A percentile compares a stretch with the other conserved stretches of the same genome.
Conservation (phyloP, 169 alveolate species). For the Theileria orientalis region DNA sequence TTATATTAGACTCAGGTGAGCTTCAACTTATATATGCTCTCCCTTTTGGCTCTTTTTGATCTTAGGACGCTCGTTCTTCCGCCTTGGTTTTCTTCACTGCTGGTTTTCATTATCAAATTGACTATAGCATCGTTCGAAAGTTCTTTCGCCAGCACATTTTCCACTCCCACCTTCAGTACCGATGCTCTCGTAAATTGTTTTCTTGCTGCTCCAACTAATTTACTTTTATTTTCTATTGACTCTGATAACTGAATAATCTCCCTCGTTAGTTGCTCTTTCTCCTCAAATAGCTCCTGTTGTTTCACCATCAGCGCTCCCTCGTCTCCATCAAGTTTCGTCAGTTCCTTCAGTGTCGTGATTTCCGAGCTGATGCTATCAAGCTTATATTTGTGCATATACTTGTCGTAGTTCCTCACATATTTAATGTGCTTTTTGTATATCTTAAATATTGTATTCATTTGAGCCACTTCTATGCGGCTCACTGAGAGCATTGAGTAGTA, state of each 20-base stretch:
- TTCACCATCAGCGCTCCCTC: conserved; percentile 16
- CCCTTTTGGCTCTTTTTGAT: background rate
- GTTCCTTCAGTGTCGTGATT: conserved; percentile 9
- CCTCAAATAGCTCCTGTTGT: background rate
- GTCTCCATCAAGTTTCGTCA: conserved; percentile 10
- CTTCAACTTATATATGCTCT: background rate
- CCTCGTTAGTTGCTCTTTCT: background rate
- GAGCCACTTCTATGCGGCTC: conserved; percentile 31
- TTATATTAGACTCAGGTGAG: background rate
- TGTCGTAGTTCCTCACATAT: conserved; percentile 6
- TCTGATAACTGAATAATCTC: background rate
- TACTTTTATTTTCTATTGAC: background rate
- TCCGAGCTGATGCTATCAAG: conserved; percentile 15
- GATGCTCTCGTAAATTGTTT: conserved; percentile 39
- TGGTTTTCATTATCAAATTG: conserved; percentile 18
- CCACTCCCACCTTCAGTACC: conserved; percentile 55
- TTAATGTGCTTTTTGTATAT: conserved; percentile 25
- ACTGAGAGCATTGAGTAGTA: conserved; percentile 45
- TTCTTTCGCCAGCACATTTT: conserved; percentile 35
- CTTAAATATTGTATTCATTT: conserved; percentile 13
- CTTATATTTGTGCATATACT: background rate
- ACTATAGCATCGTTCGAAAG: conserved; percentile 47
- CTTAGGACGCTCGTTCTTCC: background rate
- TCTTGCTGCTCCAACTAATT: conserved; percentile 11
- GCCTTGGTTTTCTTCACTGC: background rate